These are phyloP conservation scores for Podila horticola DNA, from an alignment of 192 early-diverging fungal genomes.

Conservation along the genomic window DNA sequence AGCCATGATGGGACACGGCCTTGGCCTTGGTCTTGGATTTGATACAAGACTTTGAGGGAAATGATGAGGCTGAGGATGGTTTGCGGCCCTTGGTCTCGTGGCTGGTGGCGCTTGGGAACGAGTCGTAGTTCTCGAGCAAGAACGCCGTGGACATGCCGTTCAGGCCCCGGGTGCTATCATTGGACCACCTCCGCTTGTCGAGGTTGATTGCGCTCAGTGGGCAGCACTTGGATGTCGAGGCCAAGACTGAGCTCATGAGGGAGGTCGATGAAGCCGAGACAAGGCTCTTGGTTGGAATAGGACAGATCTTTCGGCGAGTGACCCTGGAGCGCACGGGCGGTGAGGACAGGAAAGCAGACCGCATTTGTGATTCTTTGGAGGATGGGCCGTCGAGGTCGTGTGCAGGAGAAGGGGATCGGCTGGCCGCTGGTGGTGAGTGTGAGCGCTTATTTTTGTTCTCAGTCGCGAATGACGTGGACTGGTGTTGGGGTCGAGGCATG, in stretches of 20 bases:
- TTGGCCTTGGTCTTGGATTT: conserved; percentile 9
- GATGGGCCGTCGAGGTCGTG: neutral
- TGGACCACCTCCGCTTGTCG: conserved; percentile 27
- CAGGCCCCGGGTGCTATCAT: conserved; percentile 23
- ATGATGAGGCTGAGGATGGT: neutral
- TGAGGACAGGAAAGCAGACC: conserved; percentile 34
- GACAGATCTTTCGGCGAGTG: conserved; percentile 3
- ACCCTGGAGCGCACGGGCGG: conserved; percentile 24
- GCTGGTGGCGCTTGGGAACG: neutral
- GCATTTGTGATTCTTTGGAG: neutral
- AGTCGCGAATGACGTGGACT: neutral
- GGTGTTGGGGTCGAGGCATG: conserved; percentile 12
- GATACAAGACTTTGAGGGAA: neutral
- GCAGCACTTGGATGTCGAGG: neutral
- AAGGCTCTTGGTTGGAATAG: neutral
- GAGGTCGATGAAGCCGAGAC: neutral
- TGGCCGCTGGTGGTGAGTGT: neutral
- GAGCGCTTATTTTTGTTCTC: neutral
- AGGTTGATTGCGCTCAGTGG: neutral
- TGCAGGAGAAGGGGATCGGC: neutral
- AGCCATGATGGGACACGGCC: neutral
- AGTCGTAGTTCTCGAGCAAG: neutral
- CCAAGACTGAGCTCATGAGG: neutral
- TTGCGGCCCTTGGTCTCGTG: neutral
- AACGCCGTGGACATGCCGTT: conserved; percentile 3